Evolutionary conservation across 345 rosid species (phyloP).

Genomic region (Populus simonii): DNA sequence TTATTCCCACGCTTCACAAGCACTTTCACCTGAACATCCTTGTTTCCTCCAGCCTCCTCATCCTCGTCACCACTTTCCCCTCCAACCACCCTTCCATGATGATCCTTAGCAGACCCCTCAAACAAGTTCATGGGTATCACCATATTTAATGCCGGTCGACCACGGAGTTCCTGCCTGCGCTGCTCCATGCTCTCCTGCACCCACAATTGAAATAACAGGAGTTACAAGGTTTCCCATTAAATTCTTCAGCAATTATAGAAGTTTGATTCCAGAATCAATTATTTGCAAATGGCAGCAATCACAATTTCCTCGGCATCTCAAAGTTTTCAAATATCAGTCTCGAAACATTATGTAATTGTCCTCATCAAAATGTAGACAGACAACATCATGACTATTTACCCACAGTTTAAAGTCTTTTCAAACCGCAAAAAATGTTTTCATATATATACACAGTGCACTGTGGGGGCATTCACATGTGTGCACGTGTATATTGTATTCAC

Average conservation of each 20-base stretch:
- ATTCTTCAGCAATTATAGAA: background rate
- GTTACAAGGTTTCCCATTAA: background rate
- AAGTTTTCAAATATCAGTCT: background rate
- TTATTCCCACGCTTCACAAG: conserved; percentile 95
- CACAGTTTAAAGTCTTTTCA: background rate
- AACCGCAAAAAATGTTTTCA: background rate
- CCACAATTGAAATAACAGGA: conserved; percentile 13
- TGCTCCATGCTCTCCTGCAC: conserved; percentile 98
- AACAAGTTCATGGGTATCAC: conserved; percentile 87
- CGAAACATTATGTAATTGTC: background rate
- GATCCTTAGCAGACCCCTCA: conserved; percentile 83
- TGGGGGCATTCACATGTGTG: background rate
- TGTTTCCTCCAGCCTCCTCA: conserved; percentile 63
- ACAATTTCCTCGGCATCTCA: background rate
- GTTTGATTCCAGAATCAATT: background rate
- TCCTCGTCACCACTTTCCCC: conserved; percentile 91
- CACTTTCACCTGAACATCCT: conserved; percentile 92
- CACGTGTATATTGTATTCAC: background rate
- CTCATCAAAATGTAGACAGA: background rate
- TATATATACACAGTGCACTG: background rate
- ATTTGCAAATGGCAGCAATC: background rate
- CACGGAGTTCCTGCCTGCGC: conserved; percentile 80
- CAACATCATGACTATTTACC: background rate
- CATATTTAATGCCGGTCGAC: conserved; percentile 84
- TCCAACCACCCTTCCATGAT: conserved; percentile 62